A percentile compares a stretch with the other conserved stretches of the same genome.
Evolutionary conservation across 2,329 filamentous ascomycete species (phyloP).

Genomic region (Paraconiothyrium brasiliense): DNA sequence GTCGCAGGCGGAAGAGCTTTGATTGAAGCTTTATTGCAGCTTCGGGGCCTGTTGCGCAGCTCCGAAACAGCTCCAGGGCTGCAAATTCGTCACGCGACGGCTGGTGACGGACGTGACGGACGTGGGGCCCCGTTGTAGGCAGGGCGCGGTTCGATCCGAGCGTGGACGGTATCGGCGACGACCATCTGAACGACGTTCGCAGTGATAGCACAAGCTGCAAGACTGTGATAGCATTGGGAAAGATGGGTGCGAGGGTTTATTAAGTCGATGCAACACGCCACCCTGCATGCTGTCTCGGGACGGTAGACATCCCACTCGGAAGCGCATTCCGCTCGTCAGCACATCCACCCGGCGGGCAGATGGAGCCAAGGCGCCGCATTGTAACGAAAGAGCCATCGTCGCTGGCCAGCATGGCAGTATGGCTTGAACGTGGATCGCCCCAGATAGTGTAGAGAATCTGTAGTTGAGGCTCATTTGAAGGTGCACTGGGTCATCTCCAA

Average conservation of each 20-base stretch:
- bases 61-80: constrained; percentile 8
- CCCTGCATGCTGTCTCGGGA: constrained; percentile 10
- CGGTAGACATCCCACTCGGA: neutral
- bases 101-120: constrained; percentile 7
- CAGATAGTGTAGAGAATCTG: neutral
- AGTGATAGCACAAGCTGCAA: neutral
- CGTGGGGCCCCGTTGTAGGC: constrained; percentile 18
- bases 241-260: neutral
- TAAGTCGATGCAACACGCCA: constrained; percentile 3
- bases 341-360: constrained; percentile 6
- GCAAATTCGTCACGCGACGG: constrained; percentile 23
- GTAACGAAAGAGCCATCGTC: neutral
- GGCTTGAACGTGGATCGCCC: neutral
- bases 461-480: neutral
- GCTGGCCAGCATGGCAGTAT: neutral
- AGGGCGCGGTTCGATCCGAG: constrained; percentile 12
- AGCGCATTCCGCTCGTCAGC: constrained; percentile 2
- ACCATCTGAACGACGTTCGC: constrained; percentile 3
- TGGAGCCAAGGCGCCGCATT: constrained; percentile 1
- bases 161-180: constrained; percentile 2
- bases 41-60: constrained; percentile 8
- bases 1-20: constrained; percentile 20
- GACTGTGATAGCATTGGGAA: neutral
- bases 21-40: constrained; percentile 29
- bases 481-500: neutral